phyloP scores from a whole-genome alignment of 1,284 basidiomycete genomes.

The Tilletiaria anomala region DNA sequence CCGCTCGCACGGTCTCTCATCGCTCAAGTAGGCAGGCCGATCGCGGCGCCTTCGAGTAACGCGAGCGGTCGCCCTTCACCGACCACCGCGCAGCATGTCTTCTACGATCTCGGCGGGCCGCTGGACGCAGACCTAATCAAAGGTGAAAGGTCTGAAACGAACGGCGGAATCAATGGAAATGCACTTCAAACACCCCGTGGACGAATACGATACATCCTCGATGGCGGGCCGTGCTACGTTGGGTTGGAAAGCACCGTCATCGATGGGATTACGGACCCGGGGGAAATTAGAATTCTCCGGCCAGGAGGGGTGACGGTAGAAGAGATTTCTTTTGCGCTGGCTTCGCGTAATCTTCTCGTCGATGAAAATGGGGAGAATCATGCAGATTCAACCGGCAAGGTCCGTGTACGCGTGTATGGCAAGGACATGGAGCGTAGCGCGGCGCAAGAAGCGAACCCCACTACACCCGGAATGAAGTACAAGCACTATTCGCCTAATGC shows the following conservation, averaged over 20 bases:
- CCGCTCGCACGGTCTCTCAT: slow-evolving; percentile 83
- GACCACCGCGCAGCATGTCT: slow-evolving; percentile 76
- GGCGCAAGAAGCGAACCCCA: slow-evolving; percentile 46
- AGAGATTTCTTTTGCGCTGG: too few species aligned
- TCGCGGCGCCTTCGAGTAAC: slow-evolving; percentile 93
- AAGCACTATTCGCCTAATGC: slow-evolving; percentile 75
- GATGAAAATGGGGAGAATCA: slow-evolving; percentile 16
- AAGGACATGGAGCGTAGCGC: slow-evolving; percentile 24
- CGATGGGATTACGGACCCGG: slow-evolving; percentile 50
- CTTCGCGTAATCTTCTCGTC: too few species aligned
- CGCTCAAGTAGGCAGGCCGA: slow-evolving; percentile 55
- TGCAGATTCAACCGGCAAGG: slow-evolving; percentile 40
- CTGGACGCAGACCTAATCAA: slow-evolving; percentile 44
- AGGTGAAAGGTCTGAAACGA: background rate
- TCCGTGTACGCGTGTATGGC: slow-evolving; percentile 48
- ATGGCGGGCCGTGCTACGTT: slow-evolving; percentile 79
- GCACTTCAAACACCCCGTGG: slow-evolving; percentile 3
- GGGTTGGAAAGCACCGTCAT: slow-evolving; percentile 93
- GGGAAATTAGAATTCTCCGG: slow-evolving; percentile 64
- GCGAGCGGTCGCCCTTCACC: slow-evolving; percentile 86
- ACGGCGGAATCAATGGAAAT: background rate
- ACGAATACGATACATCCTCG: slow-evolving; percentile 59
- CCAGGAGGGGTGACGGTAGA: slow-evolving; percentile 90
- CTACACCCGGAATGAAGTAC: slow-evolving; percentile 99
- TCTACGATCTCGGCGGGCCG: slow-evolving; percentile 53